Percentiles rank a stretch among this genome's conserved stretches.
phyloP scores from a whole-genome alignment of 1,284 basidiomycete species.

The Xanthoconium separans region DNA sequence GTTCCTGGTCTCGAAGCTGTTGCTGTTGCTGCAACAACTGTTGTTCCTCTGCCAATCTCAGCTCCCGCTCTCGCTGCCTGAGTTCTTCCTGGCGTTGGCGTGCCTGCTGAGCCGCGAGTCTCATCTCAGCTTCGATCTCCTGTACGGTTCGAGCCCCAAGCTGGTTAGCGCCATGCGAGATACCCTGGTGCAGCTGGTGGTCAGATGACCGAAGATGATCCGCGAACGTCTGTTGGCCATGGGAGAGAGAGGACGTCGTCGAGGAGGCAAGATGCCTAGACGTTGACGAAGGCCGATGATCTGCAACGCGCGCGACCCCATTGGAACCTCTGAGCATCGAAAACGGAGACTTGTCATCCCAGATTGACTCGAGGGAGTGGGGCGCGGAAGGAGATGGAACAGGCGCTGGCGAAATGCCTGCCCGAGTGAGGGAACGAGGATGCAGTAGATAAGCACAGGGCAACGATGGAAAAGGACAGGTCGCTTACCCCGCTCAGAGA shows the following conservation, averaged over 20 bases:
- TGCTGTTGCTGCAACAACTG: constrained; percentile 39
- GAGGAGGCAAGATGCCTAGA: constrained; percentile 22
- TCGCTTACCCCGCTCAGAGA: constrained; percentile 31
- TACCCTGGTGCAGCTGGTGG: constrained; percentile 30
- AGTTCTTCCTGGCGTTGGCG: constrained; percentile 40
- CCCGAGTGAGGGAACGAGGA: constrained; percentile 15
- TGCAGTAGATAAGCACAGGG: constrained; percentile 11
- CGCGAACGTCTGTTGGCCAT: constrained; percentile 19
- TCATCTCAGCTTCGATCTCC: constrained; percentile 94
- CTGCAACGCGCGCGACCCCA: constrained; percentile 41
- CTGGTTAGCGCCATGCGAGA: constrained; percentile 36
- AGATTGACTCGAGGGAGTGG: constrained; percentile 67
- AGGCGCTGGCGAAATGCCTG: constrained; percentile 34
- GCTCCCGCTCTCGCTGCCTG: constrained; percentile 35
- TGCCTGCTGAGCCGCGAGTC: constrained; percentile 49
- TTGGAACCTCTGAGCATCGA: constrained; percentile 62
- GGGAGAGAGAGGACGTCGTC: constrained; percentile 20
- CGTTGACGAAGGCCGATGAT: constrained; percentile 29
- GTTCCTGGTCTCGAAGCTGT: constrained; percentile 44
- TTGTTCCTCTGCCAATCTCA: constrained; percentile 40
- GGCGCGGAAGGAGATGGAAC: constrained; percentile 28
- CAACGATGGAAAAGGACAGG: constrained; percentile 15
- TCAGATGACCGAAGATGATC: constrained; percentile 33
- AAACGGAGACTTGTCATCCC: constrained; percentile 77
- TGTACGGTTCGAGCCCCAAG: constrained; percentile 76